Evolutionary conservation across 139 green algal species (phyloP), one percentile per base, ranked within the genome.

Genomic region (Chlamydomonas sphaeroides): DNA sequence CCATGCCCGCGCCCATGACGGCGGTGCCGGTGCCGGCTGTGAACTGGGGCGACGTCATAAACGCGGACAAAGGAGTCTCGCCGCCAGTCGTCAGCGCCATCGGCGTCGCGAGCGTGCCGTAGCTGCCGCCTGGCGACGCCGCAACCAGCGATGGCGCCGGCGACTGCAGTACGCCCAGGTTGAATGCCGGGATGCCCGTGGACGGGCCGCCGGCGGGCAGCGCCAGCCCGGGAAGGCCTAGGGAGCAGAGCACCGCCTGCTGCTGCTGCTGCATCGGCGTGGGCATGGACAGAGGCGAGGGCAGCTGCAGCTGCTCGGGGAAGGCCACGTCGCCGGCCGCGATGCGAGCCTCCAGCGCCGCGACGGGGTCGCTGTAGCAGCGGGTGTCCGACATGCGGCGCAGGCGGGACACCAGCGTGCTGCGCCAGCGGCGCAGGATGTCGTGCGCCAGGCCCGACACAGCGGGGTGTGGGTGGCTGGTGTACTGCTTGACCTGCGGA

Each of bases 391-490:
- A 23, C 62, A 74, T 51, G 30, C 14, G 18, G 33, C 63, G 45
- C 11, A 83, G 62, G 23, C 63, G 62, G 32, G 56, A 45, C 10
- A 57, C 2, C 26, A 83, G 20, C 28, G 62, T 48, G 63, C 45
- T 63, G 10, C 76, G 62, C 76, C 76, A 83, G 76, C 63, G 63
- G 62, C 26, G n/a, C 30, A 83, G 76, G 45, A 74, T 65, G 10
- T 66, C 62, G 5, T 25, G 32, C 17, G 85, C 79, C 1, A 86
- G 56, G 38, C 57, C 73, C 15, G 72, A 69, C 18, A 89, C 79
- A 1, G 78, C 42, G 4, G 85, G 85, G 59, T 89, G 85, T 26
- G 85, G 85, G 41, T 89, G 85, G 2, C 33, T 33, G 3, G 42
- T 51, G 68, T 79, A 89, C 36, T 39, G 35, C 62, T 65, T 65